Base-by-base conservation (phyloP, 257 asterid genomes). In the Ligustrum vulgare region DNA sequence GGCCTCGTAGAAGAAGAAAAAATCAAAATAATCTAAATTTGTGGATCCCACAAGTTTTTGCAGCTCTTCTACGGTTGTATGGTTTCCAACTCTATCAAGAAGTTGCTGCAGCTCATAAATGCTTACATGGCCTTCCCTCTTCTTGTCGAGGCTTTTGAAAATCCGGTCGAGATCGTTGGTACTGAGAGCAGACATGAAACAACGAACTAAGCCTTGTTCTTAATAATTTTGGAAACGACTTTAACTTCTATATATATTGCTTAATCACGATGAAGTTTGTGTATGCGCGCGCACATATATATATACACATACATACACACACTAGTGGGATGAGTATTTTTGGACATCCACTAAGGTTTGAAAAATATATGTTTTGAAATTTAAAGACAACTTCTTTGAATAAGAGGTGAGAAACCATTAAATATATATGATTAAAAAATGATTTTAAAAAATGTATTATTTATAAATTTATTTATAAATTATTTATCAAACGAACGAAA, bases 131-230 rank as follows among this genome's bases (percentile, higher is more conserved):
- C 93, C 97, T 3, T 79, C 81, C 51, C 80, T 80, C 67, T 85
- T 75, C 36, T 71, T 81, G 87, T 89, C 96, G 12, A 91, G 84
- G 74, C 77, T 84, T 81, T 83, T 78, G 85, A 90, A 91, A 11
- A 91, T 84, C 51, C 92, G 76, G 73, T 90, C 83, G 75, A 90
- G 76, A 71, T 84, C 79, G 56, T 36, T 8, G 8, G 80, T 66
- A 64, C 28, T 84, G 7, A 87, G 78, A 49, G 84, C 80, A 72
- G 80, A 81, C 95, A 89, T 60, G 67, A 60, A 25, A 25, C 6
- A 25, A 23, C 0, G 28, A 22, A 60, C 34, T 23, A 23, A 10
- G 8, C 7, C 34, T 10, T 25, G 6, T 32, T 67, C 45, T 5
- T 1, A 2, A 67, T 67, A 15, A 67, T 15, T 67, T 67, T 32